Percentiles rank a stretch among this genome's conserved stretches.
Conservation (phyloP, 2,329 filamentous ascomycete species). For the Colletotrichum horii region DNA sequence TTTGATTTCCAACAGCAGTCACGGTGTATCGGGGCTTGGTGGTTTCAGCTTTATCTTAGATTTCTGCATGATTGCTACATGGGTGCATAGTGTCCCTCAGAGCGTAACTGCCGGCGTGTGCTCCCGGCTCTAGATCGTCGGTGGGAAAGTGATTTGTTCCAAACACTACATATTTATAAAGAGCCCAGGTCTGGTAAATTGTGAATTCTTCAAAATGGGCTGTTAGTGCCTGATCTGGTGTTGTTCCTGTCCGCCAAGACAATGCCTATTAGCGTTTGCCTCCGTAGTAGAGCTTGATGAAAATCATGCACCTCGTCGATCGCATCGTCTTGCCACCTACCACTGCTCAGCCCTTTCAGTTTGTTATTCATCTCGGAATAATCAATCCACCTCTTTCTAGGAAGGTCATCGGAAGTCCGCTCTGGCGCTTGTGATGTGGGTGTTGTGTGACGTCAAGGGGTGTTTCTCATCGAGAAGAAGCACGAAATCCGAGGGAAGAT, state of each 20-base stretch:
- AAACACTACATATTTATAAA: background rate
- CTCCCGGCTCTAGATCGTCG: background rate
- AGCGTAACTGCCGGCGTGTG: background rate
- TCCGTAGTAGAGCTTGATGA: background rate
- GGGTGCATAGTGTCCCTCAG: no score
- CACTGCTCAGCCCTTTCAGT: background rate
- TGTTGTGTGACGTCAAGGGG: background rate
- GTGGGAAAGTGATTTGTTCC: background rate
- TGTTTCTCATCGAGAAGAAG: background rate
- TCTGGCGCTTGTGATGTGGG: no score
- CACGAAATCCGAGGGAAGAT: accelerated
- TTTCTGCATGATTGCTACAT: background rate
- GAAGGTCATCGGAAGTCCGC: no score
- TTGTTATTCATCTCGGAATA: accelerated
- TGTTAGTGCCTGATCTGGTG: no score
- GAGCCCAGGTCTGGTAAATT: accelerated
- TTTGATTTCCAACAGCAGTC: background rate
- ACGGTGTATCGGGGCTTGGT: accelerated
- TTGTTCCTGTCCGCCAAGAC: no score
- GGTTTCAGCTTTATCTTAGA: accelerated
- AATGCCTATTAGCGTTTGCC: no score
- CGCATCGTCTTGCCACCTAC: background rate
- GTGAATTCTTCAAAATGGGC: background rate
- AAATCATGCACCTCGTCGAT: background rate
- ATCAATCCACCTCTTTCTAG: background rate